phyloP scores from a whole-genome alignment of 805 yeast genomes.

The Candida adriatica region DNA sequence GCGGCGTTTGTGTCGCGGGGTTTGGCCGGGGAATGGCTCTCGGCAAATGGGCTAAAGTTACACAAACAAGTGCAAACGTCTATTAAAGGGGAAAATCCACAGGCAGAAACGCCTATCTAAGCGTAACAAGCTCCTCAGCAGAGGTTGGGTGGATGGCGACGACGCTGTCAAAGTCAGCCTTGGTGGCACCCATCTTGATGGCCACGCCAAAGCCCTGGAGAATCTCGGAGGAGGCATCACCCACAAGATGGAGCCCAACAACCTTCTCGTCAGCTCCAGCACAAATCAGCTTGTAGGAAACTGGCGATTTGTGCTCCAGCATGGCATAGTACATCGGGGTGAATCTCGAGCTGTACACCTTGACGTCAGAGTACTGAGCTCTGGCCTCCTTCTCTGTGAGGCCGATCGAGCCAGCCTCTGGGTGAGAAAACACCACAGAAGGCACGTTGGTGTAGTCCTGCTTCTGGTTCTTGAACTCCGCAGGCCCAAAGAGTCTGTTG shows the following conservation, averaged over 20 bases:
- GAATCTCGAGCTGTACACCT: conserved; percentile 76
- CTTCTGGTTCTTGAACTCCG: conserved; percentile 59
- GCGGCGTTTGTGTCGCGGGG: no score
- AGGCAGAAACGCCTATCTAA: conserved; percentile 10
- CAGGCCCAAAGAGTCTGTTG: conserved; percentile 86
- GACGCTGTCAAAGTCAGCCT: conserved; percentile 87
- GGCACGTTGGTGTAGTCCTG: conserved; percentile 86
- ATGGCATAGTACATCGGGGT: conserved; percentile 92
- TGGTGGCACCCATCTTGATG: conserved; percentile 98
- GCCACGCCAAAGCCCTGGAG: conserved; percentile 99
- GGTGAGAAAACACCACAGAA: conserved; percentile 95
- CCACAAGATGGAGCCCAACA: conserved; percentile 90
- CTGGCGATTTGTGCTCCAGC: conserved; percentile 71
- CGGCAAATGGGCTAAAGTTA: no score
- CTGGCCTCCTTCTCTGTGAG: conserved; percentile 73
- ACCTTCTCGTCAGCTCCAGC: conserved; percentile 84
- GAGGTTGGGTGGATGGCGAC: conserved; percentile 99
- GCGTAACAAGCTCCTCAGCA: conserved; percentile 94
- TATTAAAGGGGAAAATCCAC: background rate
- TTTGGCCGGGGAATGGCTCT: no score
- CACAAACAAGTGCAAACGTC: no score
- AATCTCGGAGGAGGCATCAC: conserved; percentile 86
- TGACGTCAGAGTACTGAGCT: conserved; percentile 72
- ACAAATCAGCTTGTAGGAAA: conserved; percentile 76
- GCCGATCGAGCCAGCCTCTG: conserved; percentile 95